Percentiles rank a stretch among this genome's conserved stretches.
Conservation (phyloP, 2,329 filamentous ascomycete genomes). For the Colletotrichum caudatum region DNA sequence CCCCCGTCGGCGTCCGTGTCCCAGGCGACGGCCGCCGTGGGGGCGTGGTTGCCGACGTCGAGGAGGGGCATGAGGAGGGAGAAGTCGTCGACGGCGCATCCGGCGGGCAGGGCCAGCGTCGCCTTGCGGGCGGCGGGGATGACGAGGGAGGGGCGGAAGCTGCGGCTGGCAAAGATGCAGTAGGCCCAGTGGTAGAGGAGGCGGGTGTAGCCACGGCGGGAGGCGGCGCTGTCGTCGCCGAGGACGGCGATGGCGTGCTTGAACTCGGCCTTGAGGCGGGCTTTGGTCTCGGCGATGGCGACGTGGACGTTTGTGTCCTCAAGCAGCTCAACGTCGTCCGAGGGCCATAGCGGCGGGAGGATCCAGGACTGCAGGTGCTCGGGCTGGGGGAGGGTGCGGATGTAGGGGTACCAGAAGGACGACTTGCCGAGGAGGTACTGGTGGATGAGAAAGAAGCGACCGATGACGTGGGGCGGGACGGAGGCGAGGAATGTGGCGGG, state of each 20-base stretch:
- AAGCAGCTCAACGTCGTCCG: conserved; percentile 69
- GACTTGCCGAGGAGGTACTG: conserved; percentile 69
- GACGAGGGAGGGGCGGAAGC: conserved; percentile 72
- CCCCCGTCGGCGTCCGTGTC: conserved; percentile 52
- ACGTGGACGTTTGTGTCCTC: conserved; percentile 66
- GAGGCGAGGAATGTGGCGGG: conserved; percentile 62
- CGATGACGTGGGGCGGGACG: conserved; percentile 69
- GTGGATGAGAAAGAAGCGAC: conserved; percentile 76
- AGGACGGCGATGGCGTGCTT: conserved; percentile 54
- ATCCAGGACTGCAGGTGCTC: conserved; percentile 62
- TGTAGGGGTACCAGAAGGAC: conserved; percentile 78
- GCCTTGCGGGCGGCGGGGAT: conserved; percentile 52
- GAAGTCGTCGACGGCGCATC: conserved; percentile 67
- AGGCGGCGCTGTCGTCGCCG: conserved; percentile 43
- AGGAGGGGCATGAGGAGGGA: conserved; percentile 78
- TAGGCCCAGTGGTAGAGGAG: conserved; percentile 73
- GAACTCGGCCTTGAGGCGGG: conserved; percentile 60
- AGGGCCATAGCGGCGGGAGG: conserved; percentile 73
- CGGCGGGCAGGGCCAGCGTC: conserved; percentile 50
- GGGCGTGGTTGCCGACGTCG: conserved; percentile 79
- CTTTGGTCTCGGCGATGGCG: conserved; percentile 61
- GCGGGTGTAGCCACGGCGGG: conserved; percentile 55
- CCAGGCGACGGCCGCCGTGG: conserved; percentile 71
- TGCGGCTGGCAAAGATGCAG: conserved; percentile 73
- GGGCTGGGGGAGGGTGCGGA: conserved; percentile 73